Evolutionary conservation across 1,284 basidiomycete genomes (phyloP).

Genomic region (Irpex sp.): DNA sequence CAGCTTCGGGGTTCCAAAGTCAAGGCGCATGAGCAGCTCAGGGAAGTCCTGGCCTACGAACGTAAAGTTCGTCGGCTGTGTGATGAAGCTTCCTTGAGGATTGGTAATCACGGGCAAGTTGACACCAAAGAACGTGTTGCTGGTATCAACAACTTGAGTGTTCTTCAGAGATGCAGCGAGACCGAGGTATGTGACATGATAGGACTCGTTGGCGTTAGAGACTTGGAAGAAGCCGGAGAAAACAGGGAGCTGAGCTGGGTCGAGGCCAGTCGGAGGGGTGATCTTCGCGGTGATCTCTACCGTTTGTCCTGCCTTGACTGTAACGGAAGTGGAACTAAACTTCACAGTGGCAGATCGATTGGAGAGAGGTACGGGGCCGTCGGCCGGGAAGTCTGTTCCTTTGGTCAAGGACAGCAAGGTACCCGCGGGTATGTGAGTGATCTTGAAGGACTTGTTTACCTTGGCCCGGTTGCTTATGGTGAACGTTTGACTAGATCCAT

Average conservation of each 20-base stretch:
- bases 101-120: constrained; percentile 40
- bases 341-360: constrained; percentile 38
- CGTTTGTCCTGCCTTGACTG: constrained; percentile 29
- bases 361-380: constrained; percentile 49
- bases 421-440: constrained; percentile 51
- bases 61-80: constrained; percentile 41
- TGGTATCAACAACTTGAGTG: constrained; percentile 47
- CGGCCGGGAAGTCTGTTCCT: constrained; percentile 36
- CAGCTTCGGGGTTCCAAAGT: constrained; percentile 52
- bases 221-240: constrained; percentile 60
- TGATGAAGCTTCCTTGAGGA: constrained; percentile 35
- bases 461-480: constrained; percentile 44
- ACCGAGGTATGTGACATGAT: constrained; percentile 51
- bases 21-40: constrained; percentile 40
- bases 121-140: constrained; percentile 42
- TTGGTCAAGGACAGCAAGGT: constrained; percentile 44
- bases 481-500: constrained; percentile 40
- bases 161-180: constrained; percentile 43
- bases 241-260: constrained; percentile 48
- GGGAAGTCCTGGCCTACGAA: constrained; percentile 45
- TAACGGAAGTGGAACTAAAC: constrained; percentile 32
- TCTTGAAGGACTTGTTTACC: constrained; percentile 37
- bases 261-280: constrained; percentile 40
- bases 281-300: constrained; percentile 30
- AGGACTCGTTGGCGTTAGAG: constrained; percentile 37